phyloP scores from a whole-genome alignment of 176 grass and related monocot species.

The Bolboschoenus planiculmis region DNA sequence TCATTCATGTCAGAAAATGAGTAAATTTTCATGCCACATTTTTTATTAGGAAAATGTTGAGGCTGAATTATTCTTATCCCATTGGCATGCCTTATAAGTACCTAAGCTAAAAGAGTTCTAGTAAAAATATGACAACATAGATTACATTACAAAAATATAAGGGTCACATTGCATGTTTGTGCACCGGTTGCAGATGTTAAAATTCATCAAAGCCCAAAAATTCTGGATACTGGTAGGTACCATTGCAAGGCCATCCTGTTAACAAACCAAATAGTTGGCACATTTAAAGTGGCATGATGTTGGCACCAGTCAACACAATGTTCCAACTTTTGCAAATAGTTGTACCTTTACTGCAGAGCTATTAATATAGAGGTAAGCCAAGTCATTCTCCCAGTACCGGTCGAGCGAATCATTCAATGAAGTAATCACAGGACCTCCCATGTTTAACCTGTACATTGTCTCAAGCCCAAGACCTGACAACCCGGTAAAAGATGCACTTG shows the following conservation, averaged over 20 bases:
- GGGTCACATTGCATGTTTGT: background rate
- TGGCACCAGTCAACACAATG: background rate
- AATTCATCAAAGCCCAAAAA: background rate
- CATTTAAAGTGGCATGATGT: background rate
- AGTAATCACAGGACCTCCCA: conserved; percentile 58
- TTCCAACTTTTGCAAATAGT: background rate
- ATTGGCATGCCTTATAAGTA: background rate
- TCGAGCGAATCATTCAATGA: conserved; percentile 72
- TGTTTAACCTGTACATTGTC: conserved; percentile 59
- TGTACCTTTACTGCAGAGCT: conserved; percentile 33
- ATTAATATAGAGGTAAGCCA: conserved; percentile 36
- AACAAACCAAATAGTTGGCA: background rate
- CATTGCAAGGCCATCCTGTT: background rate
- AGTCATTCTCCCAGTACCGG: conserved; percentile 58
- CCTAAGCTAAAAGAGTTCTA: background rate
- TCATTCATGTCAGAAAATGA: conserved; percentile 13
- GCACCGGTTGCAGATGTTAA: background rate
- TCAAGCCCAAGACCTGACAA: conserved; percentile 45
- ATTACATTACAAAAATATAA: background rate
- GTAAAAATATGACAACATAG: background rate
- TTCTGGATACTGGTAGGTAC: background rate
- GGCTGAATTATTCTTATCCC: background rate
- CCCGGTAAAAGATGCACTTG: conserved; percentile 50
- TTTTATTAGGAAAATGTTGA: background rate
- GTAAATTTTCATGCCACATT: background rate